Conservation (phyloP, 257 asterid species). For the Paulownia fortunei region DNA sequence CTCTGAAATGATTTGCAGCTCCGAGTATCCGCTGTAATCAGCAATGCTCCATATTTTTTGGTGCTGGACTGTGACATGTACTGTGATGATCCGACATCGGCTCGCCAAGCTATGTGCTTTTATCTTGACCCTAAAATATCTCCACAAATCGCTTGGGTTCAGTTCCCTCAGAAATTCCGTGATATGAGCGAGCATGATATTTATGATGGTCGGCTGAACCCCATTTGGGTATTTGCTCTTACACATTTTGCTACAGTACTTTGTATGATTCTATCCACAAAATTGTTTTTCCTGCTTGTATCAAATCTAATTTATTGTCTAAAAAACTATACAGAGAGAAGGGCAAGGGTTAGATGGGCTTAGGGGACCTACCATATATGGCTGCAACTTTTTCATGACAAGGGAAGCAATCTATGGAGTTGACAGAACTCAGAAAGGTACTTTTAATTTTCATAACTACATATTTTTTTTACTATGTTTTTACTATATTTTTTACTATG, state of each 20-base stretch:
- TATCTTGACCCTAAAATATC: slow-evolving; percentile 53
- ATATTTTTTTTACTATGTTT: no score
- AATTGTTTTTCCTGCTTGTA: neutral
- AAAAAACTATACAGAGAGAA: slow-evolving; percentile 41
- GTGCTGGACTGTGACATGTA: slow-evolving; percentile 64
- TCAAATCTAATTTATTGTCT: neutral
- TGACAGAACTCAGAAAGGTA: slow-evolving; percentile 37
- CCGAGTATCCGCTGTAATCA: slow-evolving; percentile 64
- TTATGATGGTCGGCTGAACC: slow-evolving; percentile 49
- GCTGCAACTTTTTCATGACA: slow-evolving; percentile 61
- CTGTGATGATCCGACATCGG: slow-evolving; percentile 56
- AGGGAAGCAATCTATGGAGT: slow-evolving; percentile 57
- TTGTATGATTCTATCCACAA: no score
- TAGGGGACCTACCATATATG: slow-evolving; percentile 54
- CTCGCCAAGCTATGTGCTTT: slow-evolving; percentile 65
- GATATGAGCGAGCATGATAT: slow-evolving; percentile 56
- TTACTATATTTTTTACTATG: no score
- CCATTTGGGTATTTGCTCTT: slow-evolving; percentile 36
- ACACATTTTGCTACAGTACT: neutral
- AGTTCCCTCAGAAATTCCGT: slow-evolving; percentile 70
- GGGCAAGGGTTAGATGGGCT: slow-evolving; percentile 64
- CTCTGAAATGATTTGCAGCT: slow-evolving; percentile 48
- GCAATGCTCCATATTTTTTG: slow-evolving; percentile 73
- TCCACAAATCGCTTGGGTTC: slow-evolving; percentile 59
- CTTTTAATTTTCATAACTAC: neutral